phyloP scores from a whole-genome alignment of 163 green algal genomes.

The Scenedesmus sp. region DNA sequence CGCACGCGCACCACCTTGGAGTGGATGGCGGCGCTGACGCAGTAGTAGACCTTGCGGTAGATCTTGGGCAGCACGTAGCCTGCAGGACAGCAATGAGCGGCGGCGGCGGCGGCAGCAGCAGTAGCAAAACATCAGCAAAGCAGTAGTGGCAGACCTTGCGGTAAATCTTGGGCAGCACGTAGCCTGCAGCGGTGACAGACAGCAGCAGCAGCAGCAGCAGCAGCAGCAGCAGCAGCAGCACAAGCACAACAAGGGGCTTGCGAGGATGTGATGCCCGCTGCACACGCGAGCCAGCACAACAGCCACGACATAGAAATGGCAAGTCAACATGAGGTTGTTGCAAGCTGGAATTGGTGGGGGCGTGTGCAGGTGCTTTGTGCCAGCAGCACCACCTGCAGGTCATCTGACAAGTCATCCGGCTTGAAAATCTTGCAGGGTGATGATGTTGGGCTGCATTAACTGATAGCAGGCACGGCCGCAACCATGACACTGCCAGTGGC shows the following conservation, averaged over 20 bases:
- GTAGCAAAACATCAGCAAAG: not conserved
- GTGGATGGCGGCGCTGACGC: conserved; percentile 97
- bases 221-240: not conserved
- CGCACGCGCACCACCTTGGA: conserved; percentile 97
- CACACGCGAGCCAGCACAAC: too few species aligned
- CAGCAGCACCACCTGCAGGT: too few species aligned
- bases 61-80: conserved; percentile 91
- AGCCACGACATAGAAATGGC: too few species aligned
- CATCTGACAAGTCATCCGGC: too few species aligned
- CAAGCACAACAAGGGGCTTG: not conserved
- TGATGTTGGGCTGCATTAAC: too few species aligned
- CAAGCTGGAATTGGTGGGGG: too few species aligned
- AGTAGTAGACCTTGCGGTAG: conserved; percentile 98
- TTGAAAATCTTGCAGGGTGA: too few species aligned
- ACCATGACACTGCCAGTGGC: too few species aligned
- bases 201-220: conserved; percentile 5
- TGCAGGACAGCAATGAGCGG: conserved; percentile 40
- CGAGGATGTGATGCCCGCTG: too few species aligned
- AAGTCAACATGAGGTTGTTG: too few species aligned
- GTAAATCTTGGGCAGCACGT: conserved; percentile 90
- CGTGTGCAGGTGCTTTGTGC: too few species aligned
- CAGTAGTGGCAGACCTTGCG: conserved; percentile 97
- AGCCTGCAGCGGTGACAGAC: not conserved
- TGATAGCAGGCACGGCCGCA: too few species aligned
- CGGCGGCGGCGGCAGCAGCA: not conserved